These are phyloP conservation scores for Penicillium pancosmium DNA, from an alignment of 495 filamentous ascomycete species.

Conservation along the genomic window DNA sequence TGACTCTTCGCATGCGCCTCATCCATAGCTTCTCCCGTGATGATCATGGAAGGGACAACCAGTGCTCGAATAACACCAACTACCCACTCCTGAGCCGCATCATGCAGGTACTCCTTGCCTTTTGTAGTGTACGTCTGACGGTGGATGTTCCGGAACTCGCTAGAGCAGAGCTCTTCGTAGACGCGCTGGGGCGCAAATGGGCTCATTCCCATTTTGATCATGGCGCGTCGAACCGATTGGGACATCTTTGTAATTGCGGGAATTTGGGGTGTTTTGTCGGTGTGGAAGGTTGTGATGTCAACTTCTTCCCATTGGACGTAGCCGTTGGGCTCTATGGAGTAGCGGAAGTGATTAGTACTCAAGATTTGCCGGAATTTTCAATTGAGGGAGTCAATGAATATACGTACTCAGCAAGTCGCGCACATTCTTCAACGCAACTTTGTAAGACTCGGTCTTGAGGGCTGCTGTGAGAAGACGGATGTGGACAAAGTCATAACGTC, in stretches of 20 bases:
- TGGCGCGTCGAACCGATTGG: conserved; percentile 13
- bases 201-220: conserved; percentile 19
- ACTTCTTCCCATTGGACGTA: conserved; percentile 44
- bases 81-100: conserved; percentile 19
- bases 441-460: conserved; percentile 27
- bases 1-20: conserved; percentile 16
- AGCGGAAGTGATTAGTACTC: no score
- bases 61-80: conserved; percentile 20
- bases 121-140: conserved; percentile 18
- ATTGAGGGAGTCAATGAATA: not conserved
- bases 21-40: conserved; percentile 17
- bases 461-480: conserved; percentile 34
- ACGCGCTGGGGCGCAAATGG: conserved; percentile 18
- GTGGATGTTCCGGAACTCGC: conserved; percentile 13
- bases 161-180: conserved; percentile 9
- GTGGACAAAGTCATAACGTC: conserved; percentile 41
- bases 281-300: conserved; percentile 25
- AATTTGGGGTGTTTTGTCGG: conserved; percentile 12
- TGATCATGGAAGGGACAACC: conserved; percentile 20
- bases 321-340: conserved; percentile 32
- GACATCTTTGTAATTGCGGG: conserved; percentile 15
- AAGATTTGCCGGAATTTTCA: no score
- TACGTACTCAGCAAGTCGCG: conserved; percentile 36
- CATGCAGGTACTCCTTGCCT: conserved; percentile 17
- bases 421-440: conserved; percentile 25